These are phyloP conservation scores for Eucalyptus virginea DNA, from an alignment of 345 rosid genomes.

Conservation along the genomic window DNA sequence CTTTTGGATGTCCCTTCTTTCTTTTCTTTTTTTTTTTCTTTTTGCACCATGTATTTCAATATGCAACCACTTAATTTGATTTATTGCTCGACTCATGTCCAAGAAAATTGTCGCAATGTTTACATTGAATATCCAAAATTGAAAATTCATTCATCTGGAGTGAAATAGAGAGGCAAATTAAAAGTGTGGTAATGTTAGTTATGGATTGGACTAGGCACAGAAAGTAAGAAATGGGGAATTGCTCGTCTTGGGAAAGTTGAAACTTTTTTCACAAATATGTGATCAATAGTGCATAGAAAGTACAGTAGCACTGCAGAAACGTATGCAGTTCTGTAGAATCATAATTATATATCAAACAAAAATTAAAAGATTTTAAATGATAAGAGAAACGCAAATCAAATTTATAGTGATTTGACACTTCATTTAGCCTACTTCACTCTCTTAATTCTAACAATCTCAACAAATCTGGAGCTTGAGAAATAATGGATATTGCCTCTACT, in stretches of 20 bases:
- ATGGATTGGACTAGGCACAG: not conserved
- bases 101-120: not conserved
- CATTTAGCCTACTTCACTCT: not conserved
- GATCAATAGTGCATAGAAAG: not conserved
- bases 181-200: not conserved
- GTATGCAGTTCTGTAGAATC: not conserved
- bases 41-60: not conserved
- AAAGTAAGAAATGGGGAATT: not conserved
- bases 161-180: not conserved
- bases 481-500: not conserved
- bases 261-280: not conserved
- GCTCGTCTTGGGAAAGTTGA: not conserved
- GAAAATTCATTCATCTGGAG: not conserved
- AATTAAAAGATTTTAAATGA: not conserved
- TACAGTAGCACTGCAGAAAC: not conserved
- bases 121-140: not conserved
- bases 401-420: not conserved
- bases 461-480: not conserved
- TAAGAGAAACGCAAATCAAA: fast-evolving
- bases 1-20: not conserved
- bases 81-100: not conserved
- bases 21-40: fast-evolving
- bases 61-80: not conserved
- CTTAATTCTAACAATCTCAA: not conserved
- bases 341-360: not conserved